These are phyloP conservation scores for Podaxis sp. DNA, from an alignment of 768 basidiomycete species.

Conservation along the genomic window DNA sequence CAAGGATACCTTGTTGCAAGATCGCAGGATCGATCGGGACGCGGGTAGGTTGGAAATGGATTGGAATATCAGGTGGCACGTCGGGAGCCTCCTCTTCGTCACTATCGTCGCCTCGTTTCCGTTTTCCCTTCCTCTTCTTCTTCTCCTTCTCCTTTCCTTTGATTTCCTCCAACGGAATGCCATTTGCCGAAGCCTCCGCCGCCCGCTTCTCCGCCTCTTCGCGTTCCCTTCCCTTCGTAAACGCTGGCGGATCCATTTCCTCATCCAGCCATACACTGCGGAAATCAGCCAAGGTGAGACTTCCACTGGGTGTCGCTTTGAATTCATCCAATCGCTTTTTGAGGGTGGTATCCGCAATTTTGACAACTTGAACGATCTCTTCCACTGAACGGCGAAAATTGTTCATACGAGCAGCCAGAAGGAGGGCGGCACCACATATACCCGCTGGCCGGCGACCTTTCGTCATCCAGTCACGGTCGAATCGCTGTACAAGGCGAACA, in stretches of 20 bases:
- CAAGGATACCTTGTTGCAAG: slow-evolving; percentile 67
- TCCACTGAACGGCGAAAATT: slow-evolving; percentile 91
- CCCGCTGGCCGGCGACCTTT: slow-evolving; percentile 94
- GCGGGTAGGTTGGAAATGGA: slow-evolving; percentile 21
- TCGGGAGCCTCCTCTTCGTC: slow-evolving; percentile 27
- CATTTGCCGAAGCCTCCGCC: slow-evolving; percentile 32
- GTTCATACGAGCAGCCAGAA: slow-evolving; percentile 98
- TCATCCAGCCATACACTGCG: slow-evolving; percentile 89
- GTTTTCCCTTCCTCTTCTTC: slow-evolving; percentile 32
- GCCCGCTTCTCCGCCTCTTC: slow-evolving; percentile 58
- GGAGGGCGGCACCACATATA: slow-evolving; percentile 93
- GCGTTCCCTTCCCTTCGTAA: slow-evolving; percentile 71
- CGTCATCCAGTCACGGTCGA: slow-evolving; percentile 97
- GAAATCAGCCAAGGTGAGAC: slow-evolving; percentile 86
- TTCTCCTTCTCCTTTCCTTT: slow-evolving; percentile 31
- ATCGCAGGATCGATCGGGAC: slow-evolving; percentile 55
- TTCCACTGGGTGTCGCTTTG: slow-evolving; percentile 83
- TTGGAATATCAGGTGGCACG: slow-evolving; percentile 20
- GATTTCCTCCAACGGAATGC: slow-evolving; percentile 25
- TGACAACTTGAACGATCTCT: slow-evolving; percentile 98
- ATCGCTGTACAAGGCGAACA: slow-evolving; percentile 87
- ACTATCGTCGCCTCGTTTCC: slow-evolving; percentile 29
- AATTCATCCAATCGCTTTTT: slow-evolving; percentile 95
- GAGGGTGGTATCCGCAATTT: slow-evolving; percentile 95
- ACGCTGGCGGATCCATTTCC: slow-evolving; percentile 90